Conservation (phyloP, 1,139 yeast genomes). For the Yamadazyma sp. region DNA sequence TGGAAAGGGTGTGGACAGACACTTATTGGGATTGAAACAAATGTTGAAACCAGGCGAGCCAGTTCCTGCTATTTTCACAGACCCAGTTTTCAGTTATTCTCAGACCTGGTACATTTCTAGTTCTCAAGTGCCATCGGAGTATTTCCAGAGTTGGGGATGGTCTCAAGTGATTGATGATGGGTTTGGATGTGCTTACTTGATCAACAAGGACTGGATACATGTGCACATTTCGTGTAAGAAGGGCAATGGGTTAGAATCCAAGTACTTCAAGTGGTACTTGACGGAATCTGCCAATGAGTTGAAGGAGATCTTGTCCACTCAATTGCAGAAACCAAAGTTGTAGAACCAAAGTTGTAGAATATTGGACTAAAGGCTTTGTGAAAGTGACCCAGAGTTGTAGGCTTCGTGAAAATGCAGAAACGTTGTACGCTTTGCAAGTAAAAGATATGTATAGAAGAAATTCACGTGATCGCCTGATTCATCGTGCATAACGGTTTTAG, state of each 20-base stretch:
- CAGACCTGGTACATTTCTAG: slow-evolving; percentile 85
- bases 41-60: slow-evolving; percentile 60
- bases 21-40: slow-evolving; percentile 83
- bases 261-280: slow-evolving; percentile 67
- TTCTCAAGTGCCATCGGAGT: slow-evolving; percentile 86
- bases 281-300: slow-evolving; percentile 81
- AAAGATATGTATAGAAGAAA: too few relatives aligned
- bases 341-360: too few relatives aligned
- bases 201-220: slow-evolving; percentile 82
- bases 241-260: slow-evolving; percentile 64
- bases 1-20: slow-evolving; percentile 93
- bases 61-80: slow-evolving; percentile 71
- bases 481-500: too few relatives aligned
- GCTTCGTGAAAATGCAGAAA: too few relatives aligned
- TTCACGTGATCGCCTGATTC: too few relatives aligned
- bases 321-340: slow-evolving; percentile 39
- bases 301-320: slow-evolving; percentile 58
- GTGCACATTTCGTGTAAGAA: slow-evolving; percentile 82
- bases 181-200: slow-evolving; percentile 90
- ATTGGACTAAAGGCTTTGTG: neutral
- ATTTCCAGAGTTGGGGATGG: slow-evolving; percentile 94
- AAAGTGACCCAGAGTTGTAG: too few relatives aligned
- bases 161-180: slow-evolving; percentile 95
- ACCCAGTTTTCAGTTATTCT: slow-evolving; percentile 75
- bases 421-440: too few relatives aligned